A percentile compares a stretch with the other conserved stretches of the same genome.
These are phyloP conservation scores for Stromatinia cepivora DNA, from an alignment of 2,329 filamentous ascomycete species.

Conservation along the genomic window DNA sequence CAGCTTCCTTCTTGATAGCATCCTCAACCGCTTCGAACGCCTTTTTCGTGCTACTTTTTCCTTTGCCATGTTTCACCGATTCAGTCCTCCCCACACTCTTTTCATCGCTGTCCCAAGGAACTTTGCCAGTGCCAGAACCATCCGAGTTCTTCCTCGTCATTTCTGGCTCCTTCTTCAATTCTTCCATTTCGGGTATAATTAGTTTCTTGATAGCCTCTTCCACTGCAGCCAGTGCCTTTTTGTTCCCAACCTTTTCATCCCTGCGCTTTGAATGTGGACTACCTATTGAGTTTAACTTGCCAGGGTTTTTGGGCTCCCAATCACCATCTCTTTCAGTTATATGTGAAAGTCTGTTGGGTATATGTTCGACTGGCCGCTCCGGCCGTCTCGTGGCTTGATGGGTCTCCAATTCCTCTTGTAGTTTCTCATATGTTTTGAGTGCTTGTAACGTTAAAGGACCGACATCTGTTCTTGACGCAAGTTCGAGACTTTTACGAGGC, in stretches of 20 bases:
- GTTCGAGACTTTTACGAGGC: constrained; percentile 20
- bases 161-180: constrained; percentile 20
- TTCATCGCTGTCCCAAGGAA: constrained; percentile 23
- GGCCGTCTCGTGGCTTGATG: constrained; percentile 19
- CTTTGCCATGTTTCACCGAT: constrained; percentile 21
- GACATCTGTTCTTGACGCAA: constrained; percentile 8
- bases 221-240: constrained; percentile 22
- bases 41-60: constrained; percentile 23
- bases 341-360: constrained; percentile 21
- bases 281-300: constrained; percentile 2
- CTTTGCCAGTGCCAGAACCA: constrained; percentile 7
- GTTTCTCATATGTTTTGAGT: constrained; percentile 16
- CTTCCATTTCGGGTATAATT: constrained; percentile 22
- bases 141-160: constrained; percentile 20
- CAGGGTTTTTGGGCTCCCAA: constrained; percentile 19
- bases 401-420: constrained; percentile 14
- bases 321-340: constrained; percentile 23
- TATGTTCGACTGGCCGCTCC: constrained; percentile 9
- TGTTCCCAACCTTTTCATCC: constrained; percentile 20
- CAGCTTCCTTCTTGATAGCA: constrained; percentile 23
- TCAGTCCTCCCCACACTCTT: constrained; percentile 19
- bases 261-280: constrained; percentile 18
- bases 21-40: constrained; percentile 23
- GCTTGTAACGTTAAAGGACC: constrained; percentile 22
- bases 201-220: constrained; percentile 23